These are phyloP conservation scores for Nitzschia sp. DNA, from an alignment of 108 stramenopile genomes.

Conservation along the genomic window DNA sequence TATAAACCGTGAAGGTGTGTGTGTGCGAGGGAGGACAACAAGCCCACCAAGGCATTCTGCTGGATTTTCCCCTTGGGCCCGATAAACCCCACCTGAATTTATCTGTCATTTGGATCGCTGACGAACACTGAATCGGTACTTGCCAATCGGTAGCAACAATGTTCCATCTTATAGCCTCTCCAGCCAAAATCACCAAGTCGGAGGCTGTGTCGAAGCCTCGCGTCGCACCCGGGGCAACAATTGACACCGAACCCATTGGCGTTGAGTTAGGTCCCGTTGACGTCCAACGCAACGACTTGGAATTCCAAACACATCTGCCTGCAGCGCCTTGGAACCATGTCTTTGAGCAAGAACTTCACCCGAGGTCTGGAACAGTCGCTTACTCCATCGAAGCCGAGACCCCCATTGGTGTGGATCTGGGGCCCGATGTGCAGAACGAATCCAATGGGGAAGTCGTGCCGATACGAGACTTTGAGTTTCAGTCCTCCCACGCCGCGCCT, in stretches of 20 bases:
- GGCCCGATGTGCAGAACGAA: neutral
- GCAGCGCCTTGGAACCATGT: neutral
- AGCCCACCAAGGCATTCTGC: too few relatives aligned
- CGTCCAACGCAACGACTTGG: neutral
- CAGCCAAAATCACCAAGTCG: neutral
- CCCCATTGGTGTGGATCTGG: neutral
- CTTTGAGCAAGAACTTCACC: neutral
- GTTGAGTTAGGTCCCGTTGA: neutral
- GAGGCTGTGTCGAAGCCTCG: neutral
- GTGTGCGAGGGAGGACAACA: too few relatives aligned
- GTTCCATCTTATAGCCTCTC: neutral
- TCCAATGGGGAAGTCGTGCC: neutral
- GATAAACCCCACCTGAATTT: too few relatives aligned
- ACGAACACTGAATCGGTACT: neutral
- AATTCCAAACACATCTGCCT: neutral
- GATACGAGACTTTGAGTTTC: neutral
- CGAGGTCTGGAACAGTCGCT: neutral
- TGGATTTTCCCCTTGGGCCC: too few relatives aligned
- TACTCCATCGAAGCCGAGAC: neutral
- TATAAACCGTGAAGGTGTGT: too few relatives aligned
- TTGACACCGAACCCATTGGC: neutral
- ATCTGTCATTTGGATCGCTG: neutral
- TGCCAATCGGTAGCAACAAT: neutral
- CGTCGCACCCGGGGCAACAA: neutral
- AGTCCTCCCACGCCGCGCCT: neutral